Evolutionary conservation across 306 rosid species (phyloP), one percentile per base, ranked within the genome.

Genomic region (Astragalus membranaceus): DNA sequence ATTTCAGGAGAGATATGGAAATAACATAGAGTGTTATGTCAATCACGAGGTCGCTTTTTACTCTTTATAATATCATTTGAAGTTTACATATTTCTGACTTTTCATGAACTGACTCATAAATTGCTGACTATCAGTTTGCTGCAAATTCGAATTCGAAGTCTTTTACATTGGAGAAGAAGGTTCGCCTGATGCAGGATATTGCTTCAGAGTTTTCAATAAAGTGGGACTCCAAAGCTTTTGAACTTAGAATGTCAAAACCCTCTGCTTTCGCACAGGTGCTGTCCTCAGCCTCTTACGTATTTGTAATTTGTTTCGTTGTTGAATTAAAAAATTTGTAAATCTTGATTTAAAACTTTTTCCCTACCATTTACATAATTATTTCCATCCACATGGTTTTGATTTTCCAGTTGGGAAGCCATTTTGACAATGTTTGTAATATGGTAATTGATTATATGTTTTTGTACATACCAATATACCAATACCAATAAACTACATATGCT

Each of bases 161-260:
- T 74, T 72, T 85, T 61, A 83, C 95, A 30, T 64, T 88, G 87
- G 97, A 91, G 80, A 86, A 79, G 68, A 94, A 85, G 81, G 84
- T 94, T 72, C 74, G 63, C 64, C 69, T 94, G 70, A 80, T 94
- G 95, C 83, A 84, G 73, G 89, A 87, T 10, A 89, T 94, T 72
- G 89, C 96, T 36, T 54, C 50, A 43, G 96, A 94, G 65, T 91
- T 87, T 81, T 83, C 91, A 80, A 87, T 94, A 81, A 75, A 65
- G 75, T 94, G 99, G 96, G 97, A 94, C 66, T 79, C 90, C 77
- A 82, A 64, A 77, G 86, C 88, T 71, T 91, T 94, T 71, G 95
- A 86, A 68, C 81, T 82, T 60, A 89, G 91, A 79, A 91, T 88
- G 96, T 81, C 83, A 30, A 87, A 74, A 67, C 83, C 92, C 68